phyloP scores from a whole-genome alignment of 2,329 filamentous ascomycete genomes.

The Xylariaceae sp. region DNA sequence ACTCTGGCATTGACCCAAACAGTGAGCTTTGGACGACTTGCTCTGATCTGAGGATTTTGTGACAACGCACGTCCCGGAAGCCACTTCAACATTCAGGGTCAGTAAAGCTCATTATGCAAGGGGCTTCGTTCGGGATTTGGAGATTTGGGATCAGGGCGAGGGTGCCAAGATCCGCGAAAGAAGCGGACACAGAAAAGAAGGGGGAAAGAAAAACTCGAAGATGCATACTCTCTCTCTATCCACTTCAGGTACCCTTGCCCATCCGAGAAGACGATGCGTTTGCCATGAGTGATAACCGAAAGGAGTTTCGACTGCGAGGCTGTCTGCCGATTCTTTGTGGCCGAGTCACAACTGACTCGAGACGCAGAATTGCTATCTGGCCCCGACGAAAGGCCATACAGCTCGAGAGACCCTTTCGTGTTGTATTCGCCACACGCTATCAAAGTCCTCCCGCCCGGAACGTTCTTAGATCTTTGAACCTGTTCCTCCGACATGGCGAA shows the following conservation, averaged over 20 bases:
- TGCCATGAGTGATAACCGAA: conserved; percentile 74
- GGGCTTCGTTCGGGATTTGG: too few relatives aligned
- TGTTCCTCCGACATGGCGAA: conserved; percentile 48
- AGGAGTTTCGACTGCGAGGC: conserved; percentile 74
- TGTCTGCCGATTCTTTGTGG: conserved; percentile 74
- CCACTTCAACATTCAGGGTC: too few relatives aligned
- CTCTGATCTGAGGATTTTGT: conserved; percentile 49
- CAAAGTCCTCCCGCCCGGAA: conserved; percentile 53
- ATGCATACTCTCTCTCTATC: conserved; percentile 90
- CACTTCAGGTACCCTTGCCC: conserved; percentile 79
- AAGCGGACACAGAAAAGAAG: too few relatives aligned
- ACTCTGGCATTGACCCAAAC: conserved; percentile 44
- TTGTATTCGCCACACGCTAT: conserved; percentile 87
- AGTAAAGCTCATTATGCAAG: too few relatives aligned
- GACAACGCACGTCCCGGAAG: conserved; percentile 48
- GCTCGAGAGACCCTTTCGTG: conserved; percentile 78
- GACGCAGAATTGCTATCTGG: conserved; percentile 3
- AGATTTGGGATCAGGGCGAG: too few relatives aligned
- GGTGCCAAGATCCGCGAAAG: too few relatives aligned
- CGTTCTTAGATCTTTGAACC: conserved; percentile 45
- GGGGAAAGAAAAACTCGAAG: too few relatives aligned
- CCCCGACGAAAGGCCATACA: conserved; percentile 59
- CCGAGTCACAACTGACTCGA: conserved; percentile 35
- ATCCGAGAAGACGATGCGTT: conserved; percentile 74
- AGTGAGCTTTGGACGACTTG: conserved; percentile 37